Evolutionary conservation across 768 basidiomycete species (phyloP), one percentile per base, ranked within the genome.

Genomic region (Lactarius psammicola): DNA sequence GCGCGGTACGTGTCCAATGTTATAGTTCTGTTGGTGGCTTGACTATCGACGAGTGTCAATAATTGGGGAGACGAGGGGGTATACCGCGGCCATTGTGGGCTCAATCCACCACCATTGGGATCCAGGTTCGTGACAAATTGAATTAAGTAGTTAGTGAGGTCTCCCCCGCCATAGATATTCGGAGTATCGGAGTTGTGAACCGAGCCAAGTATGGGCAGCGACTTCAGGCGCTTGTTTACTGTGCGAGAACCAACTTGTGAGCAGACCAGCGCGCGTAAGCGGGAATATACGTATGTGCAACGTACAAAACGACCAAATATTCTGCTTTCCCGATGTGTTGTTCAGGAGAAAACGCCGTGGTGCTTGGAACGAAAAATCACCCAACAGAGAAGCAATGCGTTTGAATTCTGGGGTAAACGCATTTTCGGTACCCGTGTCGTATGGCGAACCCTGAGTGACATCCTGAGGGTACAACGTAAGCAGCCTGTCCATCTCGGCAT

Each of bases 371-470:
- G 62, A 51, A 6, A 71, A 55, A 64, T 81, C 80, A 1, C 80
- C 79, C 46, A 73, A 73, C 15, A 79, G 66, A 0, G 78, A 77
- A 1, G 79, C 76, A 11, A 80, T 63, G 4, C 80, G 76, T 63
- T 80, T 80, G 69, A 71, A 80, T 68, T 81, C 61, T 5, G 79
- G 78, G 4, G 78, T 78, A 44, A 46, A 4, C n/a, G 59, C 40
- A 49, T 67, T 44, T 17, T 57, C n/a, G 3, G n/a, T 10, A 40
- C 74, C 75, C 9, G 76, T 73, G 18, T 70, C 68, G 53, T 70
- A 76, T 3, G 75, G 75, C 11, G 74, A 75, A 0, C 75, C 75
- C 61, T 72, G 42, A 20, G 69, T 26, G 61, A 61, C 26, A 42
- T 71, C 59, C 15, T 56, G 54, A 20, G 68, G 66, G 54, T 72